Percentiles rank a stretch among this genome's conserved stretches.
Evolutionary conservation across 2,329 filamentous ascomycete species (phyloP).

Genomic region (Neopestalotiopsis rosae): DNA sequence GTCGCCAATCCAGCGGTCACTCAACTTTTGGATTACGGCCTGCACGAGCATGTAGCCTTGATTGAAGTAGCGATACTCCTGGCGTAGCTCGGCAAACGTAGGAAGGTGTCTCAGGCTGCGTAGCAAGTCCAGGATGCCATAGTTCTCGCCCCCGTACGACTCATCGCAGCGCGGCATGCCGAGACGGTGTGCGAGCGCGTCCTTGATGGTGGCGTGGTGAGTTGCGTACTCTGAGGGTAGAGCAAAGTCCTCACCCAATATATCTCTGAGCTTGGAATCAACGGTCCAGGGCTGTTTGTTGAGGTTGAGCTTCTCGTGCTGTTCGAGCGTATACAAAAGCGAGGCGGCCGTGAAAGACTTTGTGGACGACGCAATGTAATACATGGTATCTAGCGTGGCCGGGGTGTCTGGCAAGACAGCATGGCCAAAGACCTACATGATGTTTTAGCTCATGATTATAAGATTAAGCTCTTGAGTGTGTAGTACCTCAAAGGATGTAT

Average conservation of each 20-base stretch:
- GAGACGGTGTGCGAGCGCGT: slow-evolving; percentile 3
- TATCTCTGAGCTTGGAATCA: slow-evolving; percentile 4
- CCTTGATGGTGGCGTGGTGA: slow-evolving; percentile 3
- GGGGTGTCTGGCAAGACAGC: neutral
- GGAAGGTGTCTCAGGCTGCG: slow-evolving; percentile 5
- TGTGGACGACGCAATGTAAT: slow-evolving; percentile 10
- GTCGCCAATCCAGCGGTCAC: neutral
- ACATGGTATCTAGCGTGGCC: slow-evolving; percentile 2
- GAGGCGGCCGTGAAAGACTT: slow-evolving; percentile 9
- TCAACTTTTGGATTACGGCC: slow-evolving; percentile 7
- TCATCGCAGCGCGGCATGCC: neutral
- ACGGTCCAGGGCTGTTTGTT: neutral
- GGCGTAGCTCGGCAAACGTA: neutral
- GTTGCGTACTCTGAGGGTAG: slow-evolving; percentile 9
- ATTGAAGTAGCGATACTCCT: slow-evolving; percentile 5
- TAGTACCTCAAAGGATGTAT: neutral
- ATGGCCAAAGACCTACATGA: slow-evolving; percentile 2
- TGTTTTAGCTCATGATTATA: neutral
- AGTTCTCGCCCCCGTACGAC: slow-evolving; percentile 2
- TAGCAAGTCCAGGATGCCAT: neutral
- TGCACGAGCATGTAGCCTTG: slow-evolving; percentile 7
- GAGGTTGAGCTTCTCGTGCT: neutral
- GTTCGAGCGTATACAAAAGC: neutral
- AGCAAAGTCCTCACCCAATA: neutral
- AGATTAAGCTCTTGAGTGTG: neutral